Evolutionary conservation across 2,329 filamentous ascomycete species (phyloP), one percentile per base, ranked within the genome.

Genomic region (Cytospora paraplurivora): DNA sequence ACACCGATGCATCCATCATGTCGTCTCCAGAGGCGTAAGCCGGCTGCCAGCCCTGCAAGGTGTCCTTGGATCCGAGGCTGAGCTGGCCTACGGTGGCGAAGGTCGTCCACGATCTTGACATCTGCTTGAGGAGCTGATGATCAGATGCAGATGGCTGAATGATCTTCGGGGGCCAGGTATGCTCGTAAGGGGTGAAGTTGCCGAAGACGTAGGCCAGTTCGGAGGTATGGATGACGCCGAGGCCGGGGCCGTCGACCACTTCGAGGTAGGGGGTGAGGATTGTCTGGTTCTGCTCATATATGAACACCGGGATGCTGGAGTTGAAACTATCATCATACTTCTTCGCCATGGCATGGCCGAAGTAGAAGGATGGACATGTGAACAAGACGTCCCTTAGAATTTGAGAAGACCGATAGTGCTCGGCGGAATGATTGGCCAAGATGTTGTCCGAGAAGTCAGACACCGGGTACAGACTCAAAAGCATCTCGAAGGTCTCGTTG

Each of bases 231-330:
- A 57, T 35, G 38, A 57, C 55, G 27, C 55, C 55, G 41, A 17
- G 55, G 32, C 55, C 55, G 55, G 37, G 55, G 8, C n/a, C 49
- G 41, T 44, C 41, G 41, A n/a, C 33, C 4, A 19, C 32, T 8
- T 44, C 55, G 41, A 57, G 55, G 55, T 49, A 49, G 32, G 38
- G 41, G 27, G 41, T 33, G 55, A 49, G 55, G 15, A 57, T 57
- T 19, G 55, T 56, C 38, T 57, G 55, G 41, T 57, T 57, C 35
- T 57, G 55, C 21, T 56, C 55, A 21, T 56, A 56, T 1, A 56
- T 27, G 27, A 47, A 56, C 4, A 56, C 55, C 13, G 55, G 55
- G 21, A 56, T 49, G 38, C 19, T 49, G 21, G 55, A 33, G 38
- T 37, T 56, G 1, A 19, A 33, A 1, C 1, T n/a, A 21, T 33